Conservation (phyloP, 352 stramenopile species). For the Pythium sukuiense region DNA sequence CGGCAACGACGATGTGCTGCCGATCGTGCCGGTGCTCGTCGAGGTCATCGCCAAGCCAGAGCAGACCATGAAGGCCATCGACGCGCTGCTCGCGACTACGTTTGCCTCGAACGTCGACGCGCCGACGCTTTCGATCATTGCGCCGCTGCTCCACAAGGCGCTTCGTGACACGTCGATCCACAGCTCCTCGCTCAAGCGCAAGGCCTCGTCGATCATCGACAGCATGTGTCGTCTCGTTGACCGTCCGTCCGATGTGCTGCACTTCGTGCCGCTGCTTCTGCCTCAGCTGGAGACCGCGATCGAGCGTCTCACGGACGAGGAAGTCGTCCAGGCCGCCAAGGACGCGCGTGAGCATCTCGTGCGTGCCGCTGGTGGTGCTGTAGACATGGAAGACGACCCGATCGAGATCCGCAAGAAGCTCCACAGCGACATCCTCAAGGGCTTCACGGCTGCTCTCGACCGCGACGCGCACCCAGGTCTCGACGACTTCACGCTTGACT, state of each 20-base stretch:
- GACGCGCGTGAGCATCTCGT: slow-evolving; percentile 62
- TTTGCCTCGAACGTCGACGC: slow-evolving; percentile 92
- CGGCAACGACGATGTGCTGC: slow-evolving; percentile 89
- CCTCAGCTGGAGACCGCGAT: slow-evolving; percentile 92
- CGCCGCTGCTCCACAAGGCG: slow-evolving; percentile 87
- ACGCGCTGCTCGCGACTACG: slow-evolving; percentile 90
- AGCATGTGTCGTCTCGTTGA: slow-evolving; percentile 92
- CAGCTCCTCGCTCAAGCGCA: slow-evolving; percentile 90
- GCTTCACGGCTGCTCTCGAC: slow-evolving; percentile 49
- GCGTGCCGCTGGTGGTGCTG: slow-evolving; percentile 50
- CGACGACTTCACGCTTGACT: slow-evolving; percentile 55
- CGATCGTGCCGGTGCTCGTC: slow-evolving; percentile 89
- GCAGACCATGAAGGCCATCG: slow-evolving; percentile 90
- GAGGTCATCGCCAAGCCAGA: slow-evolving; percentile 90
- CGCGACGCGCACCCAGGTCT: slow-evolving; percentile 43
- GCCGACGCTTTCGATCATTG: slow-evolving; percentile 89
- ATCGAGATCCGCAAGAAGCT: slow-evolving; percentile 59
- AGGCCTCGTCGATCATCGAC: slow-evolving; percentile 92
- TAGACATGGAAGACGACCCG: slow-evolving; percentile 52
- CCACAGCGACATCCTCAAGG: slow-evolving; percentile 43
- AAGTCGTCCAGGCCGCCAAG: slow-evolving; percentile 78
- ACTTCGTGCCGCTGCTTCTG: slow-evolving; percentile 91
- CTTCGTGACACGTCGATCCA: slow-evolving; percentile 92
- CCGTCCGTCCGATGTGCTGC: slow-evolving; percentile 85
- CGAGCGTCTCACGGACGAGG: slow-evolving; percentile 90